Conservation (phyloP, 2,329 filamentous ascomycete genomes). For the Raffaelea arxii region DNA sequence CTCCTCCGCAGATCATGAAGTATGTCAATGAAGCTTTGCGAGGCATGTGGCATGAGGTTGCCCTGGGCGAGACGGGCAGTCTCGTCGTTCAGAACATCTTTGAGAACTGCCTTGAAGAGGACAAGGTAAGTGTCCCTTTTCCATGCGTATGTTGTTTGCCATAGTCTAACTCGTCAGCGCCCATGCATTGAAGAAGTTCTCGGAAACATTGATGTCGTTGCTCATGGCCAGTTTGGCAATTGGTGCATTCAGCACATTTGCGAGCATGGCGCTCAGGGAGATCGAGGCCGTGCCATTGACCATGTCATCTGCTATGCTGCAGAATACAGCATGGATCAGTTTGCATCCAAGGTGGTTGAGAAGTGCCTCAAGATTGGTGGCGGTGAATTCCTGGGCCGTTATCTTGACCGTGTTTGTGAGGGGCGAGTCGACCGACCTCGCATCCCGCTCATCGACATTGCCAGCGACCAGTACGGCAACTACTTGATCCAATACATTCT, state of each 20-base stretch:
- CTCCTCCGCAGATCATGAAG: constrained; percentile 95
- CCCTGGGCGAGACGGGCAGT: constrained; percentile 92
- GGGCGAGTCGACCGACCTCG: constrained; percentile 82
- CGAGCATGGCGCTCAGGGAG: constrained; percentile 84
- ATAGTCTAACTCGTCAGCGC: constrained; percentile 43
- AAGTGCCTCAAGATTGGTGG: constrained; percentile 98
- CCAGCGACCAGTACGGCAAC: constrained; percentile 97
- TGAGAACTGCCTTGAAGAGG: constrained; percentile 96
- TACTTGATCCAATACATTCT: constrained; percentile 97
- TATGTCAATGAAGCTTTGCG: constrained; percentile 91
- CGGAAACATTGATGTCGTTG: constrained; percentile 87
- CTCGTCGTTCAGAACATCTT: constrained; percentile 99
- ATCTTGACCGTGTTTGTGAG: constrained; percentile 89
- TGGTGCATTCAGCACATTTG: constrained; percentile 99
- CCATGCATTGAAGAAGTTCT: constrained; percentile 96
- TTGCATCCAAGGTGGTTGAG: constrained; percentile 97
- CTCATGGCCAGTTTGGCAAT: constrained; percentile 96
- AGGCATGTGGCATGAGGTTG: constrained; percentile 99
- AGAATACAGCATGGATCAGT: constrained; percentile 98
- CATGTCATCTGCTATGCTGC: constrained; percentile 89
- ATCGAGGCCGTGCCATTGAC: constrained; percentile 88
- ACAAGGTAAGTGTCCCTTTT: constrained; percentile 59
- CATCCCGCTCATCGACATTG: constrained; percentile 95
- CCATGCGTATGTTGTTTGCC: neutral
- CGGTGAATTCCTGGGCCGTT: constrained; percentile 79